Evolutionary conservation across 441 rosid genomes (phyloP).

Genomic region (Metrosideros polymorpha): DNA sequence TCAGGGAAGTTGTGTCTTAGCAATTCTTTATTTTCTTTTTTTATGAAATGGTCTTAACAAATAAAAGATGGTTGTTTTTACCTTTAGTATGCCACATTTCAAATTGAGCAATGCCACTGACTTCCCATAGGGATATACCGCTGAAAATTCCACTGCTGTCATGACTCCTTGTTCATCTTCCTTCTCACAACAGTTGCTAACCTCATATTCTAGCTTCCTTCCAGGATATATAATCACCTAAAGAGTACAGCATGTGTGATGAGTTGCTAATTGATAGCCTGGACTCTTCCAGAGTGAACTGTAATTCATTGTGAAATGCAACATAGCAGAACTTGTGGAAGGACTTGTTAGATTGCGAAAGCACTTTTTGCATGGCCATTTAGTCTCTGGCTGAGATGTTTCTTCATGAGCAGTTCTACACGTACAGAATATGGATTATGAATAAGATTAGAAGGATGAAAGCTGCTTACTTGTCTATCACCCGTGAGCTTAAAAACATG

Average conservation of each 20-base stretch:
- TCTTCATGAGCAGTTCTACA: not conserved
- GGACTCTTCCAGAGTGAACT: not conserved
- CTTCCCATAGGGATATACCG: conserved; percentile 71
- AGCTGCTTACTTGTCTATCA: conserved; percentile 35
- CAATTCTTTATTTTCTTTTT: not conserved
- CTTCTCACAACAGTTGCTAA: conserved; percentile 27
- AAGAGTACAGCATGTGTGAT: not conserved
- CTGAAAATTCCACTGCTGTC: conserved; percentile 67
- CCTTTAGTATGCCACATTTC: conserved; percentile 48
- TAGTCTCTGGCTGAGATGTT: not conserved
- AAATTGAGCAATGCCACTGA: conserved; percentile 62
- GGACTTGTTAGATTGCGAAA: not conserved
- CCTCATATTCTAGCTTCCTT: conserved; percentile 67
- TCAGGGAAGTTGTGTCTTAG: not conserved
- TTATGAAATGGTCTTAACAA: not conserved
- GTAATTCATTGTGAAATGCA: not conserved
- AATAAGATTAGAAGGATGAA: not conserved
- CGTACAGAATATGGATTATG: not conserved
- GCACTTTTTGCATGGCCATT: not conserved
- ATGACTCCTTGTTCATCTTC: conserved; percentile 39
- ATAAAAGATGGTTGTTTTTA: not conserved
- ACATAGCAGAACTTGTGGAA: not conserved
- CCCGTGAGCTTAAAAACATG: conserved; percentile 45
- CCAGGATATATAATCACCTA: conserved; percentile 60
- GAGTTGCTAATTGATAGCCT: not conserved